These are phyloP conservation scores for Phaffia rhodozyma DNA, from an alignment of 1,284 basidiomycete genomes.

Conservation along the genomic window DNA sequence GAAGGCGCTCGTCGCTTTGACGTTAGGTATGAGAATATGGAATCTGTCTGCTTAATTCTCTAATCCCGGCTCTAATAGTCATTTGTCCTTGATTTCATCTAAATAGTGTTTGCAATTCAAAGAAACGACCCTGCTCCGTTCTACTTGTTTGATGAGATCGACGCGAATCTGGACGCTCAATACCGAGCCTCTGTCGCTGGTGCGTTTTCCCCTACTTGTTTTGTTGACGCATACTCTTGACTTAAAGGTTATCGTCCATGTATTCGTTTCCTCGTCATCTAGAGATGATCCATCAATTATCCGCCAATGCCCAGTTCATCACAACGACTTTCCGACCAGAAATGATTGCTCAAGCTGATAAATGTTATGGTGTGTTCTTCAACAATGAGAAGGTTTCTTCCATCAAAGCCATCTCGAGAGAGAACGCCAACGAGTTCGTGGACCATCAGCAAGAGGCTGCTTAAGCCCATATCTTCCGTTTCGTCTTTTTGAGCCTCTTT, in stretches of 20 bases:
- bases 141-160: constrained; percentile 99
- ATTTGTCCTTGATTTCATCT: background rate
- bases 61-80: background rate
- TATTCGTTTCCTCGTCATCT: constrained; percentile 8
- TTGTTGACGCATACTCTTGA: background rate
- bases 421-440: constrained; percentile 79
- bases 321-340: constrained; percentile 97
- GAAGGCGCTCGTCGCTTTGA: constrained; percentile 91
- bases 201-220: constrained; percentile 35
- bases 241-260: background rate
- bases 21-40: constrained; percentile 49
- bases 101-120: constrained; percentile 88
- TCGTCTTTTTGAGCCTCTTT: too few relatives aligned
- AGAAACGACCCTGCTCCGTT: constrained; percentile 99
- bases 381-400: constrained; percentile 73
- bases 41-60: constrained; percentile 15
- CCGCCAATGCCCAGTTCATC: constrained; percentile 86
- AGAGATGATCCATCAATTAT: constrained; percentile 90
- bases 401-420: constrained; percentile 65
- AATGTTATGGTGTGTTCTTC: constrained; percentile 98
- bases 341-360: constrained; percentile 87
- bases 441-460: constrained; percentile 37
- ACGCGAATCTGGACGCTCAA: constrained; percentile 94
- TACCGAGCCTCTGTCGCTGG: constrained; percentile 93
- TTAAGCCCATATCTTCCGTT: too few relatives aligned